Evolutionary conservation across 2,329 filamentous ascomycete species (phyloP), one percentile per base, ranked within the genome.

Genomic region (Aspergillus sergii): DNA sequence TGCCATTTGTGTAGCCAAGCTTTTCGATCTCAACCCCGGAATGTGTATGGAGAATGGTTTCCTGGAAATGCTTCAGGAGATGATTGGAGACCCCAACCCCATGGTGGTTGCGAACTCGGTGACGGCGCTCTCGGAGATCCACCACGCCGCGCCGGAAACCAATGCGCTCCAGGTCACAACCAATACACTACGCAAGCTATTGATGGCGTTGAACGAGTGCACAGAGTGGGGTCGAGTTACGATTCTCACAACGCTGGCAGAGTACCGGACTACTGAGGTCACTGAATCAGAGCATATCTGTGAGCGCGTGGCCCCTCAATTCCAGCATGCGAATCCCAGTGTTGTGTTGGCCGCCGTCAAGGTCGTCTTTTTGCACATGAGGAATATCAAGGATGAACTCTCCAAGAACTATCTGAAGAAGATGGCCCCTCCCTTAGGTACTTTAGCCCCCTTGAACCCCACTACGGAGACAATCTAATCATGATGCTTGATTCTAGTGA

Each of bases 21-120:
- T 99, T 8, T 99, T 97, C 80, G 95, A 99, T 74, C 84, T 99
- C 64, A 97, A 96, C 75, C 93, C 94, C 7, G 80, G 86, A 45
- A 91, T 97, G 88, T 98, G 94, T 75, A 87, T 99, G 61, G 95
- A 99, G 76, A 97, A 99, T 72, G 95, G 95, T 53, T 99, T 99
- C 78, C 81, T 99, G 56, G 94, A 98, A 78, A 93, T 87, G 28
- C 81, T 99, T 59, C 94, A 99, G 79, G 95, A 99, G 79, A 83
- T 99, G 83, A 96, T 99, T 69, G 94, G 93, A 59, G 95, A 99
- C 76, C 92, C 95, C 3, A 99, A 99, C 77, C 95, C 95, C 3
- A 99, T 98, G 94, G 95, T 99, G 4, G 95, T 99, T 62, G 95
- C 95, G 66, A 99, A 99, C 81, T 95, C 93, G 16, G 95, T 99